Evolutionary conservation across 495 filamentous ascomycete genomes (phyloP).

Genomic region (Penicillium soppii): DNA sequence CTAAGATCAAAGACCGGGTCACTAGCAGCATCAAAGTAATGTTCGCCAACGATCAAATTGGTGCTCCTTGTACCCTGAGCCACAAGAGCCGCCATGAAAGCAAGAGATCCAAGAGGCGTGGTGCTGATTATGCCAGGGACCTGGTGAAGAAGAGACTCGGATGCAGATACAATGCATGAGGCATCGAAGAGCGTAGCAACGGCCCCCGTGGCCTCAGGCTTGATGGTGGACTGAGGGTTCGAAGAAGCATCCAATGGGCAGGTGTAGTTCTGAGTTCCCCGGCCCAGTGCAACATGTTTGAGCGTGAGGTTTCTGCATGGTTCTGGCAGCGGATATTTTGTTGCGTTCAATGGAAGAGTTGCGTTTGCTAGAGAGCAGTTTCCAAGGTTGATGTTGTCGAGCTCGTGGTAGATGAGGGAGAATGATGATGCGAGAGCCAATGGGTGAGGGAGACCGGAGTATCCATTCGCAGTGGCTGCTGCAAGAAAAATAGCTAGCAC

Average conservation of each 20-base stretch:
- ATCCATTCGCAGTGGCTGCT: neutral
- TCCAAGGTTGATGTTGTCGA: slow-evolving; percentile 21
- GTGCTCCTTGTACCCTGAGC: slow-evolving; percentile 29
- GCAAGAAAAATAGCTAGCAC: neutral
- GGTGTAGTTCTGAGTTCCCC: slow-evolving; percentile 78
- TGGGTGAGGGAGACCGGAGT: slow-evolving; percentile 12
- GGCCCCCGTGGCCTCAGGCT: slow-evolving; percentile 53
- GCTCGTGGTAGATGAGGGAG: slow-evolving; percentile 19
- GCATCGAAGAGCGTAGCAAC: slow-evolving; percentile 67
- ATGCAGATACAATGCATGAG: slow-evolving; percentile 43
- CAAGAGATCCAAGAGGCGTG: slow-evolving; percentile 40
- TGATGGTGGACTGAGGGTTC: slow-evolving; percentile 12
- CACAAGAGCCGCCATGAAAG: slow-evolving; percentile 24
- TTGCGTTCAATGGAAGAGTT: slow-evolving; percentile 20
- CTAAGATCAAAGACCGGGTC: slow-evolving; percentile 61
- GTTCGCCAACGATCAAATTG: slow-evolving; percentile 53
- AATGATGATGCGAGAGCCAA: slow-evolving; percentile 20
- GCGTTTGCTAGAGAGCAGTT: slow-evolving; percentile 28
- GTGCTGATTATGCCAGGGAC: slow-evolving; percentile 37
- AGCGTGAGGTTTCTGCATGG: slow-evolving; percentile 49
- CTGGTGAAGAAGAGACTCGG: slow-evolving; percentile 19
- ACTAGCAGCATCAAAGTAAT: slow-evolving; percentile 58
- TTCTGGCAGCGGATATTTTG: slow-evolving; percentile 35
- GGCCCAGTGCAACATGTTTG: slow-evolving; percentile 64
- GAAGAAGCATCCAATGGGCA: slow-evolving; percentile 40